Conservation (phyloP, 139 green algal species). For the Haematococcus lacustris region DNA sequence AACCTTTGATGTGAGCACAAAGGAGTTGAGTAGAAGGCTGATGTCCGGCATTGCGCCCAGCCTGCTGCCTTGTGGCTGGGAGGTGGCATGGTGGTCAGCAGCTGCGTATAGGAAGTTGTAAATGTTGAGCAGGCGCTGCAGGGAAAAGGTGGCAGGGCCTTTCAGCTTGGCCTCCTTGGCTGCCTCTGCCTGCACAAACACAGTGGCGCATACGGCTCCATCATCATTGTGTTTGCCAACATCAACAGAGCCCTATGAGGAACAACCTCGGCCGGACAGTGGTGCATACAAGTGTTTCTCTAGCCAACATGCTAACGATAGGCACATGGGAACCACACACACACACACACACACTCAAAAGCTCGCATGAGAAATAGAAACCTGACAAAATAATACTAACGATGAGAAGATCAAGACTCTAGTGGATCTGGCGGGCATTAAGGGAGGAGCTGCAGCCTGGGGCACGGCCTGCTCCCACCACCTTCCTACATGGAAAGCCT, state of each 20-base stretch:
- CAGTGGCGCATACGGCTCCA: not conserved
- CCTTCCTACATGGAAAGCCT: too few species aligned
- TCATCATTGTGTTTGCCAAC: not conserved
- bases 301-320: not conserved
- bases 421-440: too few species aligned
- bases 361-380: too few species aligned
- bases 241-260: not conserved
- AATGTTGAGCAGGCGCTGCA: conserved; percentile 1
- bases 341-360: not conserved
- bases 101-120: not conserved
- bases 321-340: not conserved
- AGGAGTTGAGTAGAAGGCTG: too few species aligned
- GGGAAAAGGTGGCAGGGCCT: not conserved
- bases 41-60: too few species aligned
- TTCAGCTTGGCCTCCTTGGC: conserved; percentile 1
- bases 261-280: not conserved
- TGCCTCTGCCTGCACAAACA: not conserved
- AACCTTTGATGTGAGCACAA: too few species aligned
- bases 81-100: not conserved
- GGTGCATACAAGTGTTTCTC: not conserved
- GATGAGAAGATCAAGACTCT: too few species aligned
- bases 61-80: too few species aligned
- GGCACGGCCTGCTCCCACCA: too few species aligned
- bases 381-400: too few species aligned
- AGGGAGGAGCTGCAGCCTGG: too few species aligned